Evolutionary conservation across 2,329 filamentous ascomycete genomes (phyloP).

Genomic region (Magnaporthiopsis incrustans): DNA sequence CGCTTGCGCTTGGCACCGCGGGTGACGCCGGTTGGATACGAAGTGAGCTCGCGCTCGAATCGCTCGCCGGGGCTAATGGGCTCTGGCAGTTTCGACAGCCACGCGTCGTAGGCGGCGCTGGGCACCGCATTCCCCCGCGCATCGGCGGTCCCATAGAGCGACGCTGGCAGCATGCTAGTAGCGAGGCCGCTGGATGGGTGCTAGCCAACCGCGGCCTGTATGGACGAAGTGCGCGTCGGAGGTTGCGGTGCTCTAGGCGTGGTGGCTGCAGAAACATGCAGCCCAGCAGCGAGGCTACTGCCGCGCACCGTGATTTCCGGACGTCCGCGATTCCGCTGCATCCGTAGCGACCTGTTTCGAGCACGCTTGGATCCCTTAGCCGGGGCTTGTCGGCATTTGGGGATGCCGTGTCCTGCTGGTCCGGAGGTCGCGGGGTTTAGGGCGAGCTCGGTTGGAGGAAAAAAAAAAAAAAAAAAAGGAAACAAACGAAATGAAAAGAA

Average conservation of each 20-base stretch:
- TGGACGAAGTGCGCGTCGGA: not conserved
- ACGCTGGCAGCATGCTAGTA: not conserved
- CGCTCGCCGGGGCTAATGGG: conserved; percentile 4
- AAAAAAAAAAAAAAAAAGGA: too few species aligned
- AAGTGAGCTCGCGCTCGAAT: conserved; percentile 1
- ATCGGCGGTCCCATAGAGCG: conserved; percentile 1
- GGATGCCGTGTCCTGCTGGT: not conserved
- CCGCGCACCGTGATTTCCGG: not conserved
- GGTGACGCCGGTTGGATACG: conserved; percentile 3
- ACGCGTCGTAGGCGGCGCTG: not conserved
- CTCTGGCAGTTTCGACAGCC: conserved; percentile 4
- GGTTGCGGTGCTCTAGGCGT: not conserved
- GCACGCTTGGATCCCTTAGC: too few species aligned
- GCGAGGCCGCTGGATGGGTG: not conserved
- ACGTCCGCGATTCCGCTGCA: not conserved
- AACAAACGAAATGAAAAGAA: too few species aligned
- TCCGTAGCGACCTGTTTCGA: not conserved
- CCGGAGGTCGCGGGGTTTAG: not conserved
- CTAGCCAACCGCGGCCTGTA: not conserved
- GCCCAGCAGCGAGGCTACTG: not conserved
- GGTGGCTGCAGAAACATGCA: not conserved
- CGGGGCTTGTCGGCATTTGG: not conserved
- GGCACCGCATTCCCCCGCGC: not conserved
- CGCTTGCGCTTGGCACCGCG: conserved; percentile 1
- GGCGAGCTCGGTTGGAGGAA: not conserved